A percentile compares a stretch with the other conserved stretches of the same genome.
Evolutionary conservation across 129 eudicot species (phyloP).

Genomic region (Saposhnikovia divaricata): DNA sequence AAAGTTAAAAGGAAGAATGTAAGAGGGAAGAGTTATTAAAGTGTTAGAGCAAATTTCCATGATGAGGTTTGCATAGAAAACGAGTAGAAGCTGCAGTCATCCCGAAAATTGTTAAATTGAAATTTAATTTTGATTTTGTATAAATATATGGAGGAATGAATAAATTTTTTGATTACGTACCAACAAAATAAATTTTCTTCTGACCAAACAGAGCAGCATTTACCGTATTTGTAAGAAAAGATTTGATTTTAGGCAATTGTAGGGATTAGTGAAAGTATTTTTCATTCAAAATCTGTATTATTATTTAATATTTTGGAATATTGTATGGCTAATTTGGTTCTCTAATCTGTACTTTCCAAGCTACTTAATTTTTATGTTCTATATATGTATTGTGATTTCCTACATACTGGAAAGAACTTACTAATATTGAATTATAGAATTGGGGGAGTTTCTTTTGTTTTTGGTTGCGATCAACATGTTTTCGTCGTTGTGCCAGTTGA

Average conservation of each 20-base stretch:
- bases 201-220: too few relatives aligned
- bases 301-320: background rate
- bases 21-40: too few relatives aligned
- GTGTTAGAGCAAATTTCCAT: too few relatives aligned
- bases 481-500: background rate
- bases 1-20: too few relatives aligned
- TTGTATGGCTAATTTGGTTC: background rate
- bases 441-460: background rate
- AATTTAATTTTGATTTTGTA: too few relatives aligned
- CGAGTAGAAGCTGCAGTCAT: too few relatives aligned
- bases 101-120: too few relatives aligned
- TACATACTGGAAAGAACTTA: background rate
- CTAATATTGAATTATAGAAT: too few relatives aligned
- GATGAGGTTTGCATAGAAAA: too few relatives aligned
- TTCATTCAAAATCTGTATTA: background rate
- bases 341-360: background rate
- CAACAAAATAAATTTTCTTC: too few relatives aligned
- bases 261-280: background rate
- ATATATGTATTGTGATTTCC: background rate
- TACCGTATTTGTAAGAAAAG: background rate
- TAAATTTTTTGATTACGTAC: too few relatives aligned
- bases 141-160: too few relatives aligned
- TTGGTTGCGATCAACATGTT: background rate
- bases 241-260: background rate
- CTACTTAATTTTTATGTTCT: background rate